Evolutionary conservation across 805 yeast genomes (phyloP), one percentile per base, ranked within the genome.

Genomic region (Candida methanosorbosa): DNA sequence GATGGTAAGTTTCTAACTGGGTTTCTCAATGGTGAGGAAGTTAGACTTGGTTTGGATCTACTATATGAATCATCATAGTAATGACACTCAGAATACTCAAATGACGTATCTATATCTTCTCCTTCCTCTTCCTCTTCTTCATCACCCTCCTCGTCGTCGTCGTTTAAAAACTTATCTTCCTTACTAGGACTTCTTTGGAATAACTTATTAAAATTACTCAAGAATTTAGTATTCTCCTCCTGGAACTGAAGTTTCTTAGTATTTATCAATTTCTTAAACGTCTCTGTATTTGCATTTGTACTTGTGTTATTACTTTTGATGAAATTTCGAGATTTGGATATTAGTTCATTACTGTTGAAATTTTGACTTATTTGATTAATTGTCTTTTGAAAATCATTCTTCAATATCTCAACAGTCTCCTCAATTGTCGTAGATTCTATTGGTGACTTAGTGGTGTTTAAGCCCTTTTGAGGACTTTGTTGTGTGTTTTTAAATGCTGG

Each of bases 81-180:
- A 18, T 48, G 46, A 35, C 51, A 49, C 14, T 45, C 47, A 1
- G 49, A 43, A 18, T 46, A 44, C 5, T 48, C 44, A 7, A 43
- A 39, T 24, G 30, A 21, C 9, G 15, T 13, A 13, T 35, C 36
- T 5, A 21, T 27, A 4, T 27, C 18, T 9, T 8, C 17, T 8
- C 26, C 24, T 32, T 36, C 4, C 23, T 33, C 30, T 8, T 27
- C 37, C 15, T n/a, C n/a, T n/a, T n/a, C n/a, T n/a, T n/a, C n/a
- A n/a, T n/a, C n/a, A n/a, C n/a, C n/a, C 11, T 21, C 23, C 11
- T 7, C 11, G 11, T 21, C 23, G 7, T 8, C 11, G 23, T 21
- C 11, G 11, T 21, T 21, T 11, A 21, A 21, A 21, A 11, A 8
- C 7, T 7, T 21, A 21, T 21, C 11, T 21, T 21, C 23, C 7